Conservation (phyloP, 1,284 basidiomycete genomes). For the Sporisorium exsertum region DNA sequence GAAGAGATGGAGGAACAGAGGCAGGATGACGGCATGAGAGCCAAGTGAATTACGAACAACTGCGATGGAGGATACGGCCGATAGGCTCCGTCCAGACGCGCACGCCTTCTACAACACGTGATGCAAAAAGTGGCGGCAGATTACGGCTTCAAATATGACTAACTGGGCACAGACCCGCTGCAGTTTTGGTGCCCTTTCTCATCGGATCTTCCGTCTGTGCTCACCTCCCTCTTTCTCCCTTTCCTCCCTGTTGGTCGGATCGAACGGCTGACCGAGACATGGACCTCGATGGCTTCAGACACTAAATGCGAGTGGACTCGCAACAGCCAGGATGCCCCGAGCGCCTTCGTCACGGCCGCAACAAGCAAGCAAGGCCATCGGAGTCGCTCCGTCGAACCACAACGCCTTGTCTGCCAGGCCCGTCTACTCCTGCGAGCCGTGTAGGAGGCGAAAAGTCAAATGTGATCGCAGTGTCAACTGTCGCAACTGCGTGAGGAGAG, state of each 20-base stretch:
- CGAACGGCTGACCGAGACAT: not conserved
- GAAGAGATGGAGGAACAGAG: too few species aligned
- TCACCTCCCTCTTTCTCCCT: not conserved
- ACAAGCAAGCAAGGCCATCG: not conserved
- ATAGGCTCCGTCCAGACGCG: too few species aligned
- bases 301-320: not conserved
- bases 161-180: not conserved
- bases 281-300: not conserved
- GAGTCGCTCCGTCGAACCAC: not conserved
- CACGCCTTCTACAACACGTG: too few species aligned
- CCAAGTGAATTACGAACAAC: too few species aligned
- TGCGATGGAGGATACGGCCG: too few species aligned
- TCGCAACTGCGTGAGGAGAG: conserved; percentile 6
- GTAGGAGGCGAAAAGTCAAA: conserved; percentile 4
- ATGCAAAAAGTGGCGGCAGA: not conserved
- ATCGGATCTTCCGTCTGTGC: not conserved
- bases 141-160: not conserved
- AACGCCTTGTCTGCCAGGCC: not conserved
- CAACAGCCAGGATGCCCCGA: not conserved
- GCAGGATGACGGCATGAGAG: too few species aligned
- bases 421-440: conserved; percentile 4
- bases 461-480: not conserved
- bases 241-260: not conserved
- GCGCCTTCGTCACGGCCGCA: not conserved
- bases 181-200: not conserved